Conservation (phyloP, 345 rosid species). For the Eucalyptus urophylla region DNA sequence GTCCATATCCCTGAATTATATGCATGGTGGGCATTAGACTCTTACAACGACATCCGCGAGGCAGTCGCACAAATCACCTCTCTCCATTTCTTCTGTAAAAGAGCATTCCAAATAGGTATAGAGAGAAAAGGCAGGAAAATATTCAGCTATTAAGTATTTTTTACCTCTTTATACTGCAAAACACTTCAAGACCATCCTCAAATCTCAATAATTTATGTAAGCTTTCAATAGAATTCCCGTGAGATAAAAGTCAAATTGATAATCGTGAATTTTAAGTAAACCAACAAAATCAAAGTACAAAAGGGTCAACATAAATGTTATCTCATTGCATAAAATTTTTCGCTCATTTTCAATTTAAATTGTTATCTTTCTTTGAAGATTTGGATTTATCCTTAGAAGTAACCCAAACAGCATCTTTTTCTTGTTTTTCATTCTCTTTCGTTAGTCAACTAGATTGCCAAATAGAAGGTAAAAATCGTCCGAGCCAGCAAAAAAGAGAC, state of each 20-base stretch:
- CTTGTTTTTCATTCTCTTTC: background rate
- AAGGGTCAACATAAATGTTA: background rate
- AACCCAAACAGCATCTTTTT: background rate
- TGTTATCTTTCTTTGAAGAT: background rate
- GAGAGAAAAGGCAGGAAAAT: background rate
- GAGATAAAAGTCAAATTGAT: background rate
- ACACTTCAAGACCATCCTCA: background rate
- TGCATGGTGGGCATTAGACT: no score
- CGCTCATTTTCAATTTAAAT: background rate
- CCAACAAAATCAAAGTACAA: background rate
- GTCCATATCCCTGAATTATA: no score
- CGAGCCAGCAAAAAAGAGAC: background rate
- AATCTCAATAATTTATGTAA: background rate
- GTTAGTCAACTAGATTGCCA: background rate
- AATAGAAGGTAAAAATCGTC: background rate
- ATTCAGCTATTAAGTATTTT: background rate
- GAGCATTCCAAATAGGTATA: background rate
- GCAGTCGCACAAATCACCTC: no score
- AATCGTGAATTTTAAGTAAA: background rate
- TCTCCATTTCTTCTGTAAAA: no score
- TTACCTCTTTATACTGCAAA: background rate
- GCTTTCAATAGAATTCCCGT: background rate
- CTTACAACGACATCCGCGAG: no score
- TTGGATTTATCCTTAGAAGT: background rate
- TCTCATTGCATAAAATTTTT: background rate